Evolutionary conservation across 371 early-diverging fungal species (phyloP).

Genomic region (Rhizomucor pusillus): DNA sequence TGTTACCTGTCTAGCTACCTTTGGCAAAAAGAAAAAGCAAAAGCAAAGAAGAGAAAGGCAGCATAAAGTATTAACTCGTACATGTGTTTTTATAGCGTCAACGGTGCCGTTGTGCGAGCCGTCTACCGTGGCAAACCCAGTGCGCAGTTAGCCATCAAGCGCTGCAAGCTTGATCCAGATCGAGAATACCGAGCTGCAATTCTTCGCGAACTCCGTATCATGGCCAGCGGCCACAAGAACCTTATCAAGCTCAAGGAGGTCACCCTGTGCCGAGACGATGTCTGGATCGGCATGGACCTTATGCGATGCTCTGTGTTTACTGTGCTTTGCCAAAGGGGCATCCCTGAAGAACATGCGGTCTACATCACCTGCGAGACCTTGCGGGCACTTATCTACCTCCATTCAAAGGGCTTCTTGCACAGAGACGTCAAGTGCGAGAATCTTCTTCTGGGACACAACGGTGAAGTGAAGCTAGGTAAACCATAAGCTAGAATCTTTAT

Average conservation of each 20-base stretch:
- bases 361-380: constrained; percentile 36
- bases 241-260: constrained; percentile 41
- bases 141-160: constrained; percentile 41
- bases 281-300: constrained; percentile 51
- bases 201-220: constrained; percentile 41
- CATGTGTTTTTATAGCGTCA: constrained; percentile 30
- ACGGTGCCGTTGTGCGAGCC: constrained; percentile 47
- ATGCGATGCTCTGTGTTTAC: constrained; percentile 51
- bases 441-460: constrained; percentile 87
- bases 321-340: constrained; percentile 44
- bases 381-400: constrained; percentile 87
- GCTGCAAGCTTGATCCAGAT: constrained; percentile 43
- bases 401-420: constrained; percentile 93
- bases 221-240: constrained; percentile 40
- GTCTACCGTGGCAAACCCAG: constrained; percentile 26
- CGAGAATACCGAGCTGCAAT: constrained; percentile 45
- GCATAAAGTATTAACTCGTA: too few species aligned
- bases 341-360: constrained; percentile 42
- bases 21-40: neutral
- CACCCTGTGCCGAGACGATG: constrained; percentile 35
- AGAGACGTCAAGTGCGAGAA: constrained; percentile 97
- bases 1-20: too few species aligned
- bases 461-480: constrained; percentile 76
- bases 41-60: too few species aligned
- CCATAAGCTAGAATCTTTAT: neutral